Evolutionary conservation across 768 basidiomycete species (phyloP), one percentile per base, ranked within the genome.

Genomic region (Russula sp.): DNA sequence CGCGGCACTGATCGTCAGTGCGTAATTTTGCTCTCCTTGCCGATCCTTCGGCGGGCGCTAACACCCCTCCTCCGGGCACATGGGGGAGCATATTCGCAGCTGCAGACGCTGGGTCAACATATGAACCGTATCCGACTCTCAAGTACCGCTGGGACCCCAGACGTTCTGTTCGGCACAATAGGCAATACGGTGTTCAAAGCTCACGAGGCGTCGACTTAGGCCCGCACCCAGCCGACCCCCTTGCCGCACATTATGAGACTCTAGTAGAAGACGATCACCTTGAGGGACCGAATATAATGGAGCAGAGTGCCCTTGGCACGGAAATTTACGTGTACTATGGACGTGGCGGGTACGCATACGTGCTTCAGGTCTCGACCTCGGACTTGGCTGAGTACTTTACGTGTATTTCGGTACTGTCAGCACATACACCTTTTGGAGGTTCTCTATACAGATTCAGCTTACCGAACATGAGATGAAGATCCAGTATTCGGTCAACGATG

Each of bases 341-440:
- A n/a, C n/a, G n/a, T n/a, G n/a, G n/a, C n/a, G n/a, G n/a, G n/a
- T n/a, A n/a, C n/a, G n/a, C n/a, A n/a, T n/a, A n/a, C n/a, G n/a
- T n/a, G n/a, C n/a, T n/a, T n/a, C n/a, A n/a, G n/a, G n/a, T n/a
- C n/a, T n/a, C n/a, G n/a, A n/a, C n/a, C n/a, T n/a, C n/a, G n/a
- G n/a, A n/a, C n/a, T n/a, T n/a, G n/a, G n/a, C n/a, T n/a, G n/a
- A n/a, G n/a, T n/a, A n/a, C n/a, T n/a, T n/a, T n/a, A n/a, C n/a
- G n/a, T n/a, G n/a, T n/a, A n/a, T n/a, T n/a, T n/a, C n/a, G n/a
- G n/a, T 11, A 28, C 36, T 20, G 54, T 32, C 64, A 95, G 94
- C 5, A 88, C 89, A 0, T 94, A 85, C 72, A 92, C 92, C 0
- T 99, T 99, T 78, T 98, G 94, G 90, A 82, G 96, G 59, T 98